A percentile compares a stretch with the other conserved stretches of the same genome.
Evolutionary conservation across 768 basidiomycete genomes (phyloP).

Genomic region (Hericium erinaceus): DNA sequence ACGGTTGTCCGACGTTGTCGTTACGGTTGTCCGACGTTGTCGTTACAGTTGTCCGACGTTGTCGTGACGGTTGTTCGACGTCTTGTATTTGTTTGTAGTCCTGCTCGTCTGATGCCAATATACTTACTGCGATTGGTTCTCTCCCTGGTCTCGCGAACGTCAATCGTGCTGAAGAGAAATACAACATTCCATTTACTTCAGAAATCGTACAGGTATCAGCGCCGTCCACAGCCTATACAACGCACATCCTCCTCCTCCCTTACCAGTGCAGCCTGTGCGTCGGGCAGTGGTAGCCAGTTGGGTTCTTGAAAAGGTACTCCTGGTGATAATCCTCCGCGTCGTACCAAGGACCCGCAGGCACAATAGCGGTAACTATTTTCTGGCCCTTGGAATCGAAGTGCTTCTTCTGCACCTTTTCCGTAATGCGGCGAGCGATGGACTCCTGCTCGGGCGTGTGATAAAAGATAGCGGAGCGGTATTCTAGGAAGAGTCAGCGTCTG

Average conservation of each 20-base stretch:
- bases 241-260: neutral
- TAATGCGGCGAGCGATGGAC: conserved; percentile 64
- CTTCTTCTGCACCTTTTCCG: conserved; percentile 74
- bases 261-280: conserved; percentile 84
- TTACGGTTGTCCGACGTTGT: neutral
- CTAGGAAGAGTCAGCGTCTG: conserved; percentile 26
- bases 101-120: neutral
- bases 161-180: no score
- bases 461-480: conserved; percentile 94
- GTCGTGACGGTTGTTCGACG: neutral
- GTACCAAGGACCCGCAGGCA: conserved; percentile 67
- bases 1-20: neutral
- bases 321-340: conserved; percentile 81
- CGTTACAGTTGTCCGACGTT: neutral
- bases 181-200: neutral
- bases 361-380: conserved; percentile 74
- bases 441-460: conserved; percentile 65
- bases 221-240: neutral
- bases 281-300: conserved; percentile 85
- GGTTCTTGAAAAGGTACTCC: conserved; percentile 75
- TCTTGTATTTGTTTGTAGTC: no score
- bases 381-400: conserved; percentile 63
- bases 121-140: no score
- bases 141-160: no score
- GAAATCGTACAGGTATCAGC: neutral